phyloP scores from a whole-genome alignment of 1,284 basidiomycete species.

The Porphyrellus sp. region DNA sequence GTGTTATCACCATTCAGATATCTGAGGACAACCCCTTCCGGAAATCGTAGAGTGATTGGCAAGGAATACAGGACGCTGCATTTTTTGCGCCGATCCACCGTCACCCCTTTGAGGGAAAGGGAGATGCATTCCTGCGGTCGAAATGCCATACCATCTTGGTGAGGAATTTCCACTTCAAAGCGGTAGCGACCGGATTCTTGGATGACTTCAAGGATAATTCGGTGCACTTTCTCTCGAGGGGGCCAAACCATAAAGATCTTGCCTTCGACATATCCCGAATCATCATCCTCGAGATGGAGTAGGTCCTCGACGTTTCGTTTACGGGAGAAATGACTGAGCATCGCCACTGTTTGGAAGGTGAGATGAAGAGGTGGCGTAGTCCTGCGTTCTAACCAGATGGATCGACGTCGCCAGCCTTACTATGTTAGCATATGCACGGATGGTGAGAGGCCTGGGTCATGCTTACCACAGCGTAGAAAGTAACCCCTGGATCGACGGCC shows the following conservation, averaged over 20 bases:
- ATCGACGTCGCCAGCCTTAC: too few species aligned
- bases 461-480: too few species aligned
- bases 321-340: constrained; percentile 25
- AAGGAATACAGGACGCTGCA: constrained; percentile 33
- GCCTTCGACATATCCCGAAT: constrained; percentile 40
- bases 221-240: constrained; percentile 25
- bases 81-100: constrained; percentile 24
- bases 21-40: constrained; percentile 40
- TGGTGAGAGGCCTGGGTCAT: too few species aligned
- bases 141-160: constrained; percentile 33
- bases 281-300: constrained; percentile 15
- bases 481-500: too few species aligned
- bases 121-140: constrained; percentile 38
- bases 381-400: too few species aligned
- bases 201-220: constrained; percentile 28
- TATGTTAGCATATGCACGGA: too few species aligned
- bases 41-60: constrained; percentile 39
- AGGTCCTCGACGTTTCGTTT: constrained; percentile 28
- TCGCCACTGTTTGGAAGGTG: too few species aligned
- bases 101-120: constrained; percentile 44
- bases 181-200: constrained; percentile 22
- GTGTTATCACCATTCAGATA: constrained; percentile 29
- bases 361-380: too few species aligned
- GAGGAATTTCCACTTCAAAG: constrained; percentile 40
- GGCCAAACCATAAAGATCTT: constrained; percentile 45